Evolutionary conservation across 2,329 filamentous ascomycete species (phyloP), one percentile per base, ranked within the genome.

Genomic region (Colletotrichum sp.): DNA sequence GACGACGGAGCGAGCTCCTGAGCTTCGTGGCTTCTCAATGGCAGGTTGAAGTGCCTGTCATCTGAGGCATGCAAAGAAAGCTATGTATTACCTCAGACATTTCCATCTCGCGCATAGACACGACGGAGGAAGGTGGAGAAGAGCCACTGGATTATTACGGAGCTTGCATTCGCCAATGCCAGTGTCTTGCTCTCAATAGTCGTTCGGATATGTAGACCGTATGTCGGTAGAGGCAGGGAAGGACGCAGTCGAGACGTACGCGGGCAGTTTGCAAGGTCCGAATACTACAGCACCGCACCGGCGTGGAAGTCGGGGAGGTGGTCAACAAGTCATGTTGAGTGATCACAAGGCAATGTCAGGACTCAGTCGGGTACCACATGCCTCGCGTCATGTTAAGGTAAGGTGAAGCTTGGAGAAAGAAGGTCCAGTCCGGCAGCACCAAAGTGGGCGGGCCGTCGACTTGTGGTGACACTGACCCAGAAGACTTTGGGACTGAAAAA

Each of bases 181-280:
- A 32, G 32, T 28, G 18, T 65, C 63, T 30, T 28, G n/a, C 36
- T 65, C 32, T 48, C 63, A 64, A 64, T 64, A 64, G 60, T 36
- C 30, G 18, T 26, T 24, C 32, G 36, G 30, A 34, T 67, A 28
- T 34, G 13, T 26, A 67, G 65, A 30, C 18, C 13, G 38, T 36
- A 34, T 67, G 58, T 74, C 71, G 43, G 68, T 64, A 70, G 66
- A 70, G 71, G 24, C 71, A 69, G 71, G 71, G 71, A 73, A 60
- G 66, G 43, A 63, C 55, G 55, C 36, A 68, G 55, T 69, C 68
- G 65, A 57, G 38, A 69, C 55, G 55, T 55, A 63, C 38, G 61
- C 69, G 66, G 30, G 57, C 65, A 69, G 26, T 16, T 16, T 48
- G 24, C 38, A 48, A 65, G 38, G 64, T 67, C 64, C 21, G 64